These are phyloP conservation scores for Lactarius hengduanensis DNA, from an alignment of 768 basidiomycete genomes.

Conservation along the genomic window DNA sequence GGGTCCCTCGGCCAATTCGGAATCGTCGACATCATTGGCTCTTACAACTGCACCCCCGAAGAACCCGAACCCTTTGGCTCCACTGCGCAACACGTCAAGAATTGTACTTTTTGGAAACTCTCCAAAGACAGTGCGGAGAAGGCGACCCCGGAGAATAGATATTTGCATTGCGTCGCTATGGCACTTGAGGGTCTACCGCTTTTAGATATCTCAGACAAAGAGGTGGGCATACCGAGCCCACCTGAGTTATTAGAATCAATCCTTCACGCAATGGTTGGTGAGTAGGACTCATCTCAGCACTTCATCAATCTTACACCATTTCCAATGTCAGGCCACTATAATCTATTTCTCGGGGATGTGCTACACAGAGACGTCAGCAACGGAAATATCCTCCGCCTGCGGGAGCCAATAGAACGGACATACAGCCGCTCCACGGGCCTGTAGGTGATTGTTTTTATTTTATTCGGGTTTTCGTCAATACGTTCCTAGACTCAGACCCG, in stretches of 20 bases:
- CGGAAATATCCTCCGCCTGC: not conserved
- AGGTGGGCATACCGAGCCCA: not conserved
- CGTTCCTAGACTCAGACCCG: not conserved
- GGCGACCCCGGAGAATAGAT: not conserved
- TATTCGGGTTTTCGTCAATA: too few species aligned
- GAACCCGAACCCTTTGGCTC: not conserved
- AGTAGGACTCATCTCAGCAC: too few species aligned
- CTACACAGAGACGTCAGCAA: not conserved
- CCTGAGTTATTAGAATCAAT: not conserved
- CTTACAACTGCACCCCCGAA: not conserved
- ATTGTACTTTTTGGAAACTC: not conserved
- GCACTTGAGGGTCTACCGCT: not conserved
- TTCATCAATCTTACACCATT: too few species aligned
- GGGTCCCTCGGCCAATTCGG: not conserved
- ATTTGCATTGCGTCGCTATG: not conserved
- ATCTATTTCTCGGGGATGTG: not conserved
- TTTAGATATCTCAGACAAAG: not conserved
- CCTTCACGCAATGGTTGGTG: not conserved
- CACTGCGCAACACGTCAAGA: not conserved
- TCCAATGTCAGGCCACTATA: not conserved
- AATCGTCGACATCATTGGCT: not conserved
- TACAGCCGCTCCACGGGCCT: not conserved
- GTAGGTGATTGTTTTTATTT: too few species aligned
- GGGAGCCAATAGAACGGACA: not conserved
- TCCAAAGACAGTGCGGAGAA: not conserved